Base-by-base conservation (phyloP, 257 asterid genomes). In the Lycium ferocissimum region DNA sequence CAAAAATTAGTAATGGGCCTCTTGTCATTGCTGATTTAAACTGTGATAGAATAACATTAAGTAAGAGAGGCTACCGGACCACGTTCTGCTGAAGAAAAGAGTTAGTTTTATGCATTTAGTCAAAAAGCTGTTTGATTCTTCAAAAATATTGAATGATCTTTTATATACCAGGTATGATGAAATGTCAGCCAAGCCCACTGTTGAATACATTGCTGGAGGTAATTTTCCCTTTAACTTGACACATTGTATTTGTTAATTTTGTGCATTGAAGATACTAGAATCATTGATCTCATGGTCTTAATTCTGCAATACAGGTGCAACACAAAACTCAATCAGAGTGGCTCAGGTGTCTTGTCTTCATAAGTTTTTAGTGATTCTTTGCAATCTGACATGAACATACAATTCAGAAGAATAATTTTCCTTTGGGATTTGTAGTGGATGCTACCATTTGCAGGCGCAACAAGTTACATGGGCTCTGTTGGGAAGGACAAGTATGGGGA, bases 121-220 rank as follows among this genome's bases (percentile, higher is more conserved):
- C 4, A 47, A 12, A 20, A 75, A 47, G 17, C 2, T 75, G 43
- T 75, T 67, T 9, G 6, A 67, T 38, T 70, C 78, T 38, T 70
- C 54, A 37, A 70, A 40, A 37, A 70, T 15, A 38, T 18, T 76
- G 82, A 76, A 12, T 51, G 14, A 13, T 7, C 12, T 76, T 76
- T 51, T 76, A 1, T 75, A 3, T 26, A 62, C 88, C 91, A 97
- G 99, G 99, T 97, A 97, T 81, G 97, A 93, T 10, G 99, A 97
- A 86, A 80, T 97, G 95, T 62, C 95, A 65, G 89, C 98, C 37
- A 97, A 94, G 87, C 86, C 78, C 90, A 90, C 56, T n/a, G 99
- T 97, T 86, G 99, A 95, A 51, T 97, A 89, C 89, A 95, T 93
- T 89, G 99, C 99, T 73, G 98, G 99, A 94, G 99, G 99, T 96